phyloP scores from a whole-genome alignment of 208 protist species.

The Acanthamoeba lenticulata region DNA sequence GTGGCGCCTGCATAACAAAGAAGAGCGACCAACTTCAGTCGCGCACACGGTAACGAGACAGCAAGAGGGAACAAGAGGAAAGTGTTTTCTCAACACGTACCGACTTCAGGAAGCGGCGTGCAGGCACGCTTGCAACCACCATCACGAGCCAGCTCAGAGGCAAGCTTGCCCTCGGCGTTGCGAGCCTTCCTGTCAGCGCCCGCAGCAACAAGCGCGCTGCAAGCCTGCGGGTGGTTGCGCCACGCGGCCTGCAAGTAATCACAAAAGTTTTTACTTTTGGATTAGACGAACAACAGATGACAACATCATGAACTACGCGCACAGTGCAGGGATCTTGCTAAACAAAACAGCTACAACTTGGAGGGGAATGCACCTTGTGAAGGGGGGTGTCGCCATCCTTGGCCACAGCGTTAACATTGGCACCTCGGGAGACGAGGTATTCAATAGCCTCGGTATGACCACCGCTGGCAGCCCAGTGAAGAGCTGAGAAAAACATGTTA shows the following conservation, averaged over 20 bases:
- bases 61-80: neutral
- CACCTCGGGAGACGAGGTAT: neutral
- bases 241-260: conserved; percentile 8
- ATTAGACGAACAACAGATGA: neutral
- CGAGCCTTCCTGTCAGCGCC: conserved; percentile 1
- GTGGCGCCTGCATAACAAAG: conserved; percentile 4
- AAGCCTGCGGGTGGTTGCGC: conserved; percentile 45
- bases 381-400: conserved; percentile 60
- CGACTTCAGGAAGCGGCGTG: conserved; percentile 11
- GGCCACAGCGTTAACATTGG: conserved; percentile 21
- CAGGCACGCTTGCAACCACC: conserved; percentile 8
- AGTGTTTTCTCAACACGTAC: neutral
- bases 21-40: too few species aligned
- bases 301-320: too few species aligned
- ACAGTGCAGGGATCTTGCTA: too few species aligned
- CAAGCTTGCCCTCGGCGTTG: conserved; percentile 5
- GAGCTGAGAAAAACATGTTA: neutral
- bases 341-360: too few species aligned
- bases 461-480: conserved; percentile 61
- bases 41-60: too few species aligned
- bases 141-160: neutral
- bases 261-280: neutral
- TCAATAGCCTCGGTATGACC: conserved; percentile 46
- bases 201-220: neutral
- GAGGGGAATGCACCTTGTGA: conserved; percentile 22